Evolutionary conservation across 768 basidiomycete genomes (phyloP).

Genomic region (Pleurotus platypus): DNA sequence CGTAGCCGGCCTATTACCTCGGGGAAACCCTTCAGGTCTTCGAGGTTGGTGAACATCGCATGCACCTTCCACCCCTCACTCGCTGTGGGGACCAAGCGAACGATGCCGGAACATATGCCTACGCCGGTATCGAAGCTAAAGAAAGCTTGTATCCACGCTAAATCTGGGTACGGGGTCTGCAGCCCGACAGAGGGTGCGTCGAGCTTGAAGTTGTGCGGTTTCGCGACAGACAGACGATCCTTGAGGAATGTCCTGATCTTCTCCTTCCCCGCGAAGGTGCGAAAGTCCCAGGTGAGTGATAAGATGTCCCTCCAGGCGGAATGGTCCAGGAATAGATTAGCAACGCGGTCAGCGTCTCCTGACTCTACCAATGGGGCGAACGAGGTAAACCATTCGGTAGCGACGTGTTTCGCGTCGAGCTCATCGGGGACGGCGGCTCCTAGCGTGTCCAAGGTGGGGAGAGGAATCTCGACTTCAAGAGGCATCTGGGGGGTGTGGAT

Average conservation of each 20-base stretch:
- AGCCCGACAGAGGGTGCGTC: conserved; percentile 25
- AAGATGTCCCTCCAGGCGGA: conserved; percentile 50
- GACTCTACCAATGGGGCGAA: conserved; percentile 14
- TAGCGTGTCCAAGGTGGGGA: conserved; percentile 25
- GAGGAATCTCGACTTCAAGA: neutral
- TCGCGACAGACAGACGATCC: conserved; percentile 29
- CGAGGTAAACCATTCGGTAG: conserved; percentile 24
- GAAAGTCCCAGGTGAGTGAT: conserved; percentile 51
- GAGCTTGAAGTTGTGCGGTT: conserved; percentile 25
- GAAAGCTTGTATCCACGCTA: conserved; percentile 53
- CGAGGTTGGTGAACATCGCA: conserved; percentile 55
- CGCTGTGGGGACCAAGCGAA: conserved; percentile 46
- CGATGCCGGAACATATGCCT: conserved; percentile 49
- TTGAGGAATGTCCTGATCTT: conserved; percentile 35
- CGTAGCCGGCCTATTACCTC: conserved; percentile 47
- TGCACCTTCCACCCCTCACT: conserved; percentile 55
- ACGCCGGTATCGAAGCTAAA: conserved; percentile 55
- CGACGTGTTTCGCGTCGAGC: conserved; percentile 21
- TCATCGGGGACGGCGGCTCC: conserved; percentile 17
- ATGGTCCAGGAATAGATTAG: conserved; percentile 20
- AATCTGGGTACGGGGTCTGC: conserved; percentile 40
- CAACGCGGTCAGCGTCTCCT: conserved; percentile 13
- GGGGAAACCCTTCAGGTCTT: conserved; percentile 47
- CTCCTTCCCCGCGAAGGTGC: conserved; percentile 35
- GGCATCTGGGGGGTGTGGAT: too few species aligned